Base-by-base conservation (phyloP, 2,329 filamentous ascomycete species). In the Seiridium cupressi region DNA sequence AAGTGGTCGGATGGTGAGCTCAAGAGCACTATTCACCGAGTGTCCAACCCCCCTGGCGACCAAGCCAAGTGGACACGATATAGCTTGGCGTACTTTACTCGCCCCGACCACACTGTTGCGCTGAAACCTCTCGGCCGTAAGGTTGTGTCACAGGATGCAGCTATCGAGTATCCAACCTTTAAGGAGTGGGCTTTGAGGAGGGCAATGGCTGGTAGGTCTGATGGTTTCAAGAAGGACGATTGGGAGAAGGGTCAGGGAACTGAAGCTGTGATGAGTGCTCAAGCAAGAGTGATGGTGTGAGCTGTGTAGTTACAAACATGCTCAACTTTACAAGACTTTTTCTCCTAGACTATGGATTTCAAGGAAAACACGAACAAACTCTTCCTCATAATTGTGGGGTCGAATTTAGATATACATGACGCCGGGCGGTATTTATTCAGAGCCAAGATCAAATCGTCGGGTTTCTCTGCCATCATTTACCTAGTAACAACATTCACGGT, bases 141-240 rank as follows among this genome's bases (percentile, higher is more conserved):
- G 56, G 31, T 32, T 26, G 5, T 55, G 38, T 55, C 59, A 5
- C 56, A 46, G 11, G 51, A 60, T 35, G 57, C 60, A 13, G 54
- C 34, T 26, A 55, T 26, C 2, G 7, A 56, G 36, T 63, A 57
- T 40, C 61, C 61, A 7, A 57, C 61, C 10, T 63, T 63, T 44
- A 63, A 63, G 59, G 61, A 61, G 42, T 63, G 61, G 61, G 61
- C 61, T 5, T 10, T 63, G 40, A 63, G 61, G 47, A 61, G 61
- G 32, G 59, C 59, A 4, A 63, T 59, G 59, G 61, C 61, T 35
- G 61, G 61, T 26, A 63, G 38, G 47, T 59, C 61, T 5, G 61
- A 63, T n/a, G 35, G 61, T 51, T 63, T 63, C 59, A 59, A 63
- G 59, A 46, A 61, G 44, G 55, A 51, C 11, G 61, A 63, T 54